Percentiles rank a stretch among this genome's conserved stretches.
Conservation (phyloP, 2,329 filamentous ascomycete genomes). For the Chaetomium sp. region DNA sequence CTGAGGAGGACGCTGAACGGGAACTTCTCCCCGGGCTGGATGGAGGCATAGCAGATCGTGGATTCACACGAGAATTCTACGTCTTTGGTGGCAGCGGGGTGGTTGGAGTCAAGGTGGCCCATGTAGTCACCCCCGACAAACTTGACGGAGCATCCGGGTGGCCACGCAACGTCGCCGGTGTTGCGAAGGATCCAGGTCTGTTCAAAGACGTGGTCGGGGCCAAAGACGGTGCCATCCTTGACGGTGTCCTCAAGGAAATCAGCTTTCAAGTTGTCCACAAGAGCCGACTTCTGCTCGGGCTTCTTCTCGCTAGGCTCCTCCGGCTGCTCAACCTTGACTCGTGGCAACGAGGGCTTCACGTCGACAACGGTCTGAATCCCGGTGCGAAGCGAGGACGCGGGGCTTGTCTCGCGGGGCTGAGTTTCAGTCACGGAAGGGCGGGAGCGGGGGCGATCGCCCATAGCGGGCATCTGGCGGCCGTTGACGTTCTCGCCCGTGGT, state of each 20-base stretch:
- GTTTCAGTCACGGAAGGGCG: slow-evolving; percentile 28
- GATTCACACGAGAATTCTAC: slow-evolving; percentile 77
- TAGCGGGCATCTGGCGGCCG: slow-evolving; percentile 56
- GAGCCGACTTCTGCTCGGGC: slow-evolving; percentile 10
- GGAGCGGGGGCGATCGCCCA: slow-evolving; percentile 56
- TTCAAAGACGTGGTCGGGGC: slow-evolving; percentile 67
- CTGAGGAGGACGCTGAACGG: slow-evolving; percentile 81
- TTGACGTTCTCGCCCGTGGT: slow-evolving; percentile 72
- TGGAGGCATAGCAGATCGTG: slow-evolving; percentile 61
- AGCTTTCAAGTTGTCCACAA: slow-evolving; percentile 38
- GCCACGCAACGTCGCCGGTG: slow-evolving; percentile 72
- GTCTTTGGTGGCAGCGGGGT: slow-evolving; percentile 70
- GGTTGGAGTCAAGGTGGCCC: slow-evolving; percentile 78
- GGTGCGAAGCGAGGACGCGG: slow-evolving; percentile 8
- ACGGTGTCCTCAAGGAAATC: slow-evolving; percentile 73
- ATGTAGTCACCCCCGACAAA: slow-evolving; percentile 95
- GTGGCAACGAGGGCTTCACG: slow-evolving; percentile 21
- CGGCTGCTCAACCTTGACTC: slow-evolving; percentile 28
- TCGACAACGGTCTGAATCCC: slow-evolving; percentile 66
- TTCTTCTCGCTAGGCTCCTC: slow-evolving; percentile 7
- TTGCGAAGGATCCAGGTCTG: slow-evolving; percentile 93
- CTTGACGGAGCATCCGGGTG: slow-evolving; percentile 80
- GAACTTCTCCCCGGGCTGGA: slow-evolving; percentile 67
- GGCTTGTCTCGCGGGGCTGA: slow-evolving; percentile 46
- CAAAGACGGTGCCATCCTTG: slow-evolving; percentile 66